A percentile compares a stretch with the other conserved stretches of the same genome.
Conservation (phyloP, 1,284 basidiomycete genomes). For the Ceratobasidium sp. region DNA sequence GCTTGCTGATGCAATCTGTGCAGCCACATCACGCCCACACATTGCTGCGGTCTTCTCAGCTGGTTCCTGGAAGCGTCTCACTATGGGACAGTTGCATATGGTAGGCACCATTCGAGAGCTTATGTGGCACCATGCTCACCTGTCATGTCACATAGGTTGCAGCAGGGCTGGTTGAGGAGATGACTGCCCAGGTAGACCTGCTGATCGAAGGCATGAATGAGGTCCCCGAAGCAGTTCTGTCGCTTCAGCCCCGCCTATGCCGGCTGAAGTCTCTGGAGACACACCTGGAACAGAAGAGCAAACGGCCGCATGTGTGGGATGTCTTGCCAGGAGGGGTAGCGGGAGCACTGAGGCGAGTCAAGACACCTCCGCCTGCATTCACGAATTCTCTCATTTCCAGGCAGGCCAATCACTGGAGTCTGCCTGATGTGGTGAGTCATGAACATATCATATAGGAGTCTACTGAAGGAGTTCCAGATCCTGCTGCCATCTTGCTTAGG, state of each 20-base stretch:
- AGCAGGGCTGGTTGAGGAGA: conserved; percentile 16
- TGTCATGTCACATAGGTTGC: not conserved
- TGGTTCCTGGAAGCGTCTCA: not conserved
- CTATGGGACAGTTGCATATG: not conserved
- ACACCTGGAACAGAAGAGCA: not conserved
- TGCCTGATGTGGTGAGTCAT: not conserved
- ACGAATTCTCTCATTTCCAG: not conserved
- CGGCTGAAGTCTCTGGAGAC: not conserved
- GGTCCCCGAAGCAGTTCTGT: not conserved
- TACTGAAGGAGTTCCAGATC: not conserved
- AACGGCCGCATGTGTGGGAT: not conserved
- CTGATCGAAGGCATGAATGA: conserved; percentile 5
- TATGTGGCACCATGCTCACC: not conserved
- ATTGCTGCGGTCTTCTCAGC: conserved; percentile 2
- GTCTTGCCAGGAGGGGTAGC: not conserved
- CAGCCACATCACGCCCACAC: not conserved
- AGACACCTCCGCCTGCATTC: not conserved
- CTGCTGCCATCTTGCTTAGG: not conserved
- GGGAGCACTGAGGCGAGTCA: not conserved
- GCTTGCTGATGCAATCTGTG: not conserved
- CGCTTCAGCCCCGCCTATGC: not conserved
- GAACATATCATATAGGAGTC: not conserved
- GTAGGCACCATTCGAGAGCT: not conserved
- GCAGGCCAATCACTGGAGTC: not conserved
- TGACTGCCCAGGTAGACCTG: conserved; percentile 10